Percentiles rank a stretch among this genome's conserved stretches.
These are phyloP conservation scores for Aurantiochytrium sp. DNA, from an alignment of 108 stramenopile species.

Conservation along the genomic window DNA sequence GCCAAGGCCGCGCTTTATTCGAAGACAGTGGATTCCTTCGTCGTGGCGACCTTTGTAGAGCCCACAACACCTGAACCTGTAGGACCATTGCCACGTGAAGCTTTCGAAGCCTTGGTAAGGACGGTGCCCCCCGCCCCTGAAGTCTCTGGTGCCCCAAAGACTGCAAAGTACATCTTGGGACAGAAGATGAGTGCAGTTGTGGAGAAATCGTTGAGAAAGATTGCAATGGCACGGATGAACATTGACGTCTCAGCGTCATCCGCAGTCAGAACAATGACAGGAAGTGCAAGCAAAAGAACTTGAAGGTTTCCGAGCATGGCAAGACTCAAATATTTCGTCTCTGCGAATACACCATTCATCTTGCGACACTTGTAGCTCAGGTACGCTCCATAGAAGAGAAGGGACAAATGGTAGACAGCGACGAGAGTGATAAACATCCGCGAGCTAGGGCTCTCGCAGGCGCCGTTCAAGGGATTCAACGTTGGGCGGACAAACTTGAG, in stretches of 20 bases:
- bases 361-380: not conserved
- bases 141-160: not conserved
- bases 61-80: not conserved
- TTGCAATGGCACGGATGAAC: not conserved
- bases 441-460: not conserved
- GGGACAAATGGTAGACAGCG: not conserved
- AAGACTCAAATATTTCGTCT: not conserved
- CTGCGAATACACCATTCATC: not conserved
- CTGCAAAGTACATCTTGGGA: not conserved
- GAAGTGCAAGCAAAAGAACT: not conserved
- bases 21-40: too few relatives aligned
- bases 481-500: not conserved
- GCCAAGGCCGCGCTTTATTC: too few relatives aligned
- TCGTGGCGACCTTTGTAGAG: too few relatives aligned
- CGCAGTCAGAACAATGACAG: not conserved
- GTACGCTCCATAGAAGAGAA: not conserved
- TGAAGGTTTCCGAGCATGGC: not conserved
- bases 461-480: not conserved
- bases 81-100: not conserved
- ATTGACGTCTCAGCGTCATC: not conserved
- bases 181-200: not conserved
- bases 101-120: not conserved
- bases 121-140: not conserved
- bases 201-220: not conserved
- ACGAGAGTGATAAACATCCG: not conserved